Conservation (phyloP, 2,329 filamentous ascomycete species). For the Penicillium sp. region DNA sequence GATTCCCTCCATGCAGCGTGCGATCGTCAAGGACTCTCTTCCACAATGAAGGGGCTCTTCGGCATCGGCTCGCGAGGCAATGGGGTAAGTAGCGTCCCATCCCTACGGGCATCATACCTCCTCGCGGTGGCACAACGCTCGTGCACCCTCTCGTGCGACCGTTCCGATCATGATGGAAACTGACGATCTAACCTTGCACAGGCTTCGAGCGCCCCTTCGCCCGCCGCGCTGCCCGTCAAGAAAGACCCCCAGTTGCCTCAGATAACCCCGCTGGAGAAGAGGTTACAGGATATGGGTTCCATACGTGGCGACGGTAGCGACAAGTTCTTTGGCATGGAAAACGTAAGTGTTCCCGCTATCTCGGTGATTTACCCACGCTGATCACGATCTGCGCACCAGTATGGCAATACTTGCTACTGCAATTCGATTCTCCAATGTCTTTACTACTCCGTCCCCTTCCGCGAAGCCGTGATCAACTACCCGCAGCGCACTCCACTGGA, state of each 20-base stretch:
- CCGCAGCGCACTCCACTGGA: constrained; percentile 70
- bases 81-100: constrained; percentile 30
- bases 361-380: background rate
- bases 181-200: constrained; percentile 28
- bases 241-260: constrained; percentile 59
- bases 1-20: constrained; percentile 22
- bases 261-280: constrained; percentile 64
- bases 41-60: constrained; percentile 42
- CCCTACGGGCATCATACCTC: constrained; percentile 12
- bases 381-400: constrained; percentile 54
- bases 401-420: constrained; percentile 97
- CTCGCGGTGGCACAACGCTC: constrained; percentile 17
- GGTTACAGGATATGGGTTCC: constrained; percentile 77
- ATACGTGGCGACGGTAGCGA: constrained; percentile 85
- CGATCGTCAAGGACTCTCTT: constrained; percentile 20
- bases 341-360: constrained; percentile 61
- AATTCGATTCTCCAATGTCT: constrained; percentile 98
- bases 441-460: constrained; percentile 92
- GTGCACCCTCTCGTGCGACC: constrained; percentile 7
- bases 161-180: constrained; percentile 13
- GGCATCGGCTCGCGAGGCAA: constrained; percentile 40
- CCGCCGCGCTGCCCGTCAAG: constrained; percentile 52
- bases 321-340: constrained; percentile 98
- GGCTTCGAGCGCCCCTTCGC: constrained; percentile 49
- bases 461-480: constrained; percentile 90